Conservation (phyloP, 2,329 filamentous ascomycete genomes). For the Cytospora schulzeri region DNA sequence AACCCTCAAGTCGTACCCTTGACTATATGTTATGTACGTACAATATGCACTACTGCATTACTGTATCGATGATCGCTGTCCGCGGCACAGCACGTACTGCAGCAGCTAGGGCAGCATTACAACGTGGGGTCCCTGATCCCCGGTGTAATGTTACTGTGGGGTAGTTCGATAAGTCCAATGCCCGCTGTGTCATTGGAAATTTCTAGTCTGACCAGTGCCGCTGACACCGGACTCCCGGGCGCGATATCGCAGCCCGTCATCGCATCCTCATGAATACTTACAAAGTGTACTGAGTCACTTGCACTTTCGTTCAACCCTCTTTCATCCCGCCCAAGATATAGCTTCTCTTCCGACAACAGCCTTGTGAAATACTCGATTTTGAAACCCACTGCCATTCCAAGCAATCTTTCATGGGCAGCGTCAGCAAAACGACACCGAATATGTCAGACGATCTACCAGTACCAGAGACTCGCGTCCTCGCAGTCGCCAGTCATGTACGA, state of each 20-base stretch:
- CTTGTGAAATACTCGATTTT: background rate
- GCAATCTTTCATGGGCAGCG: slow-evolving; percentile 5
- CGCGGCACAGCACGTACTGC: background rate
- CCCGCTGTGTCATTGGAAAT: slow-evolving; percentile 21
- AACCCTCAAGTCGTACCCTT: background rate
- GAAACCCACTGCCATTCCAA: background rate
- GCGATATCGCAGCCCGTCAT: slow-evolving; percentile 7
- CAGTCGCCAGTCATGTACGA: slow-evolving; percentile 92
- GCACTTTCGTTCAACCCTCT: background rate
- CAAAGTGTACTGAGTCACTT: background rate
- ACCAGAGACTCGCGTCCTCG: slow-evolving; percentile 71
- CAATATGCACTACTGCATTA: background rate
- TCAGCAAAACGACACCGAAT: slow-evolving; percentile 10
- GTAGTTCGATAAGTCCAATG: slow-evolving; percentile 10
- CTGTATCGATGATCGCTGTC: slow-evolving; percentile 15
- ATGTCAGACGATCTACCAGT: slow-evolving; percentile 48
- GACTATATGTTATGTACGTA: background rate
- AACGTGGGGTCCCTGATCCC: slow-evolving; percentile 22
- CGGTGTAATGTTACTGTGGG: background rate
- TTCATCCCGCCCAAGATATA: background rate
- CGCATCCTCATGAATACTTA: background rate
- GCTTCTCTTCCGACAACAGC: background rate
- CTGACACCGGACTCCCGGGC: background rate
- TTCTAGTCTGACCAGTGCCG: slow-evolving; percentile 20
- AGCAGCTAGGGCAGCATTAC: slow-evolving; percentile 9